phyloP scores from a whole-genome alignment of 2,329 filamentous ascomycete species.

The Cytospora chrysosperma region DNA sequence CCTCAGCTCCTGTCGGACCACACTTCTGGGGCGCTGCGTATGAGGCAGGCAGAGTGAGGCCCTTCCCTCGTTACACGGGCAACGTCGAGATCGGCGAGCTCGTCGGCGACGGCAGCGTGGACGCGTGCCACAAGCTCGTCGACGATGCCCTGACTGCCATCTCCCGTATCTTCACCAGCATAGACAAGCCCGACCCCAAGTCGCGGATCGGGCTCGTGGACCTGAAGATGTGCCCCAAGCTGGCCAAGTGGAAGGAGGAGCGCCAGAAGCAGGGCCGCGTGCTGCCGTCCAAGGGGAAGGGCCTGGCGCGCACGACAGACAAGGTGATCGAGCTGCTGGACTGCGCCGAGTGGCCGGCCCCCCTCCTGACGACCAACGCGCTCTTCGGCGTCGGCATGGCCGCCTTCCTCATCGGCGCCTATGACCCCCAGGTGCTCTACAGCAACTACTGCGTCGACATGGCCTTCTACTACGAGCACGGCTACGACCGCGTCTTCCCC shows the following conservation, averaged over 20 bases:
- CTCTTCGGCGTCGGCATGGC: background rate
- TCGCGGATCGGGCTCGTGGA: background rate
- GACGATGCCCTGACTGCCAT: background rate
- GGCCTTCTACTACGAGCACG: conserved; percentile 11
- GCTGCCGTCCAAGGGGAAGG: conserved; percentile 9
- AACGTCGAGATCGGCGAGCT: background rate
- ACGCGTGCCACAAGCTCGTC: conserved; percentile 7
- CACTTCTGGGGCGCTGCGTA: conserved; percentile 6
- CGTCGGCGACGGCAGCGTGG: conserved; percentile 1
- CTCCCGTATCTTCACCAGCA: background rate
- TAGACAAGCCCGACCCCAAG: background rate
- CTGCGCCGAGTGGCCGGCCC: background rate
- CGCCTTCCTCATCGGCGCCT: background rate
- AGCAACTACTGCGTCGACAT: conserved; percentile 7
- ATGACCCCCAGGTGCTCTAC: conserved; percentile 6
- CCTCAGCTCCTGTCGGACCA: background rate
- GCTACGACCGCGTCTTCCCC: background rate
- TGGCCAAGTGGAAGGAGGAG: background rate
- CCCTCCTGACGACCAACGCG: conserved; percentile 1
- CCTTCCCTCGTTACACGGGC: background rate
- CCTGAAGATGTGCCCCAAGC: background rate
- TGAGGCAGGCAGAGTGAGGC: background rate
- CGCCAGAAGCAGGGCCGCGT: background rate
- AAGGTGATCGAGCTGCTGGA: background rate
- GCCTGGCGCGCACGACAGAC: background rate